Base-by-base conservation (phyloP, 352 stramenopile species). In the Phytophthora citrophthora region DNA sequence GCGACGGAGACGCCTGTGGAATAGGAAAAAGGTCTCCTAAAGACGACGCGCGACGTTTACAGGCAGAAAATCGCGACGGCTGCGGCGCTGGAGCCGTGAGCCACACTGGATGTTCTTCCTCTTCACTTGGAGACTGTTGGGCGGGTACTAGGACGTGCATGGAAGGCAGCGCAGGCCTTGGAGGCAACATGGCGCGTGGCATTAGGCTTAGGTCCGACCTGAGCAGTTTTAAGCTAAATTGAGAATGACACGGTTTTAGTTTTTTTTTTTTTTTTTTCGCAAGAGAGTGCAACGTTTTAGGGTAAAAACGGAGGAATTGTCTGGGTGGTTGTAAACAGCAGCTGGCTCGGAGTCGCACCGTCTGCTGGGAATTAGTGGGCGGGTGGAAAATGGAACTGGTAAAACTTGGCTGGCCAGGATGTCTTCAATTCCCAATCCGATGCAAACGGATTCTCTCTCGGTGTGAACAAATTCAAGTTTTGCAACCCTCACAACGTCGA, bases 41-140 rank as follows among this genome's bases (percentile, higher is more conserved):
- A 6, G 80, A 90, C 16, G 75, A 70, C 2, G 80, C 73, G 50
- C 80, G 80, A 49, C 81, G 80, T 55, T 91, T 91, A 63, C 40
- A 61, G 8, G 60, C 18, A 5, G 65, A 68, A 5, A 60, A 59
- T 16, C 39, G 43, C 26, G 61, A 71, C 13, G 29, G 10, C 12
- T 38, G 39, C n/a, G 24, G 38, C 3, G 18, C 39, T 0, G 62
- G 41, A 9, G 62, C 46, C 8, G 53, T 62, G 53, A 60, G 40
- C 68, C 68, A 72, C 38, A 60, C 55, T 1, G 48, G 5, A 5
- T 66, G 26, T 4, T 66, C 34, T 3, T 70, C 54, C 10, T 72
- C 31, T 0, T 64, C 29, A 18, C 67, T 51, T 11, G 46, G 40
- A 0, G 45, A 64, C 0, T 50, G 20, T 18, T 54, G 53, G 15